Conservation (phyloP, 371 early-diverging fungal species). For the Mortierella sp. region DNA sequence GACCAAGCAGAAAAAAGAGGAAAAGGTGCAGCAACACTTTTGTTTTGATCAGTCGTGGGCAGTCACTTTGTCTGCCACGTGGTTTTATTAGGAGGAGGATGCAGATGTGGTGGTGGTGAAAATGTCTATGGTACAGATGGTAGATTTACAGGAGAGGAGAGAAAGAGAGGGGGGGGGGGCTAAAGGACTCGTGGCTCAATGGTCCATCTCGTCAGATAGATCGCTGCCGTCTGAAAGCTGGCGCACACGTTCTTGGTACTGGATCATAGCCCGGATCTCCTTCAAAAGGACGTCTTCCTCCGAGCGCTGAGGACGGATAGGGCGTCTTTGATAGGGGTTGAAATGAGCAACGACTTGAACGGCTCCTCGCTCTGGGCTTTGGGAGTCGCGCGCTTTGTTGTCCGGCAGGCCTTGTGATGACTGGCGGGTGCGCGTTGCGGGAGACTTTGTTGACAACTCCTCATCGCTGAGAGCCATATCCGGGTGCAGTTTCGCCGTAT, state of each 20-base stretch:
- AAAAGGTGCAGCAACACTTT: background rate
- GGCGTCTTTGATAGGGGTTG: constrained; percentile 49
- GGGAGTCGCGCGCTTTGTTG: constrained; percentile 5
- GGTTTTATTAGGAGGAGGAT: background rate
- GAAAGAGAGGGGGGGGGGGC: background rate
- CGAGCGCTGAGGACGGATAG: constrained; percentile 35
- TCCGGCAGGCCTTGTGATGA: background rate
- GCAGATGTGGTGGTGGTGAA: background rate
- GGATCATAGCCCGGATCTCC: constrained; percentile 41
- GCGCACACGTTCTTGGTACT: constrained; percentile 28
- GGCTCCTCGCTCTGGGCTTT: constrained; percentile 11
- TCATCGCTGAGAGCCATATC: constrained; percentile 46
- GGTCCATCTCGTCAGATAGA: constrained; percentile 35
- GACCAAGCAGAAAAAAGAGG: background rate
- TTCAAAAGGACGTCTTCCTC: constrained; percentile 27
- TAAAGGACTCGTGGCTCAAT: constrained; percentile 4
- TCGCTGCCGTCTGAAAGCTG: constrained; percentile 21
- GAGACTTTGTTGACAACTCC: constrained; percentile 25
- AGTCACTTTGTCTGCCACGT: constrained; percentile 18
- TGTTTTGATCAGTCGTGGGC: background rate
- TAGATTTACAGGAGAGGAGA: background rate
- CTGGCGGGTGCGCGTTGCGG: constrained; percentile 3
- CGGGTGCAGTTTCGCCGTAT: constrained; percentile 51
- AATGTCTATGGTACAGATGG: background rate
- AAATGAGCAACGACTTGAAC: constrained; percentile 39